These are phyloP conservation scores for Saccharomycopsis olivae DNA, from an alignment of 805 yeast genomes.

Conservation along the genomic window DNA sequence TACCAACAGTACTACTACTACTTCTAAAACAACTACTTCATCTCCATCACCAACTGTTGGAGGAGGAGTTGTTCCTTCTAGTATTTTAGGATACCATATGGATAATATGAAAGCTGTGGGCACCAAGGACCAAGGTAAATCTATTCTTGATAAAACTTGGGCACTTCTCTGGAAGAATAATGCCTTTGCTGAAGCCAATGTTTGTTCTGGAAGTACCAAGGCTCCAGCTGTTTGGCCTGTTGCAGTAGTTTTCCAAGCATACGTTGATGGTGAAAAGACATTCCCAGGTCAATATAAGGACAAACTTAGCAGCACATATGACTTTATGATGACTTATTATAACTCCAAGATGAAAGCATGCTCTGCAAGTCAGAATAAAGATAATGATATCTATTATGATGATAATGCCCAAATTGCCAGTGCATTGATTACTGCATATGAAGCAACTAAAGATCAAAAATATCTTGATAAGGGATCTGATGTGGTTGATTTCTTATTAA, in stretches of 20 bases:
- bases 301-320: conserved; percentile 44
- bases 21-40: not conserved
- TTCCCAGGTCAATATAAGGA: conserved; percentile 28
- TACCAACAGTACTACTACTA: not conserved
- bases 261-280: conserved; percentile 47
- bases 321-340: conserved; percentile 38
- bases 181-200: not conserved
- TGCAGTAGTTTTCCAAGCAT: conserved; percentile 54
- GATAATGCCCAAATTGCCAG: conserved; percentile 70
- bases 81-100: not conserved
- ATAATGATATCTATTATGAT: conserved; percentile 58
- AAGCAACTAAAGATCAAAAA: conserved; percentile 46
- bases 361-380: conserved; percentile 57
- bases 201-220: not conserved
- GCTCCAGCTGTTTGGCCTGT: conserved; percentile 45
- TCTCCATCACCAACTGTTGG: conserved; percentile 1
- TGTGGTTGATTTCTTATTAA: conserved; percentile 49
- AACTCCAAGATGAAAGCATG: conserved; percentile 40
- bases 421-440: conserved; percentile 55
- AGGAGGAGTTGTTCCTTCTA: conserved; percentile 2
- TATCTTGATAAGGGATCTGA: conserved; percentile 48
- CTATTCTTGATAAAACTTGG: conserved; percentile 7
- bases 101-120: not conserved
- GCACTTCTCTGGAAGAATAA: conserved; percentile 6
- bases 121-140: conserved; percentile 4